A percentile compares a stretch with the other conserved stretches of the same genome.
These are phyloP conservation scores for Podila minutissima DNA, from an alignment of 192 early-diverging fungal species.

Conservation along the genomic window DNA sequence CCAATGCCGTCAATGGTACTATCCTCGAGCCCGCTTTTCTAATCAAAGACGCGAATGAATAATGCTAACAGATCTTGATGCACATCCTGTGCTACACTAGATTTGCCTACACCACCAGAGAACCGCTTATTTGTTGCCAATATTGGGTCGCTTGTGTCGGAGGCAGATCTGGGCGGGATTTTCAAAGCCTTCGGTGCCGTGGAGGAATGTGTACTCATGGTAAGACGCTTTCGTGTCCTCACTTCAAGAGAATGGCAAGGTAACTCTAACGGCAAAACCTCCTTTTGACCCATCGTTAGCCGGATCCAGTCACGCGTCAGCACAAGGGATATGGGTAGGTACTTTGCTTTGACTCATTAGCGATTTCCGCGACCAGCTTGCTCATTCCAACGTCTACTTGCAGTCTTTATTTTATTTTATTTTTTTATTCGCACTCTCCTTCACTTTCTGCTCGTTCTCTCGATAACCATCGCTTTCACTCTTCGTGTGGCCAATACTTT, in stretches of 20 bases:
- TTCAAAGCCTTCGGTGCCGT: conserved; percentile 89
- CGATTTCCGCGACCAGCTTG: too few species aligned
- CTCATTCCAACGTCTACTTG: not conserved
- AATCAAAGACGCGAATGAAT: not conserved
- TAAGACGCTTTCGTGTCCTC: conserved; percentile 34
- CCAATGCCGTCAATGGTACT: conserved; percentile 60
- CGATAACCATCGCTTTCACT: not conserved
- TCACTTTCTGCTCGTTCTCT: conserved; percentile 9
- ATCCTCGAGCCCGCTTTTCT: not conserved
- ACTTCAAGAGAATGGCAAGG: not conserved
- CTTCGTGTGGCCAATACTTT: not conserved
- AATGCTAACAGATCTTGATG: not conserved
- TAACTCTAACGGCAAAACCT: not conserved
- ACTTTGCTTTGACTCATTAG: too few species aligned
- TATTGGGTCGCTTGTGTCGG: conserved; percentile 78
- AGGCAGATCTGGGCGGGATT: conserved; percentile 77
- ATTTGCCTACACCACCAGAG: conserved; percentile 68
- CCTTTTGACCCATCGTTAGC: conserved; percentile 49
- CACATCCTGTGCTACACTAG: not conserved
- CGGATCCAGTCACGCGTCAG: conserved; percentile 72
- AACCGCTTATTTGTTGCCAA: conserved; percentile 88
- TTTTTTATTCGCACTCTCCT: not conserved
- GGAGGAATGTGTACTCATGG: conserved; percentile 72
- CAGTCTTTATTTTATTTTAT: conserved; percentile 5
- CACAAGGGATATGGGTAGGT: conserved; percentile 86